Percentiles rank a stretch among this genome's conserved stretches.
Evolutionary conservation across 331 rosid species (phyloP).

Genomic region (Acacia concinna): DNA sequence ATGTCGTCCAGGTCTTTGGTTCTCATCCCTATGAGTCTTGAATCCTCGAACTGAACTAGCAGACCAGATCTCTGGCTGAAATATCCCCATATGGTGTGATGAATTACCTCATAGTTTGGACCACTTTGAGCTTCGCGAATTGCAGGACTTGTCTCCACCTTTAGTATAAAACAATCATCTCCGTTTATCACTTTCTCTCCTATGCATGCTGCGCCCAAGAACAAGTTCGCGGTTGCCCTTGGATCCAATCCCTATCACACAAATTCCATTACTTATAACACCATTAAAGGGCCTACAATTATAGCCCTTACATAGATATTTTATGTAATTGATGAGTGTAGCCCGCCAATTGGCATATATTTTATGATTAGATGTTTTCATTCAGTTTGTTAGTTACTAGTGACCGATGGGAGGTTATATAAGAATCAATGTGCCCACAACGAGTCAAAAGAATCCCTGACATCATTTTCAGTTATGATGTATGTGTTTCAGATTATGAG

Average conservation of each 20-base stretch:
- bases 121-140: constrained; percentile 60
- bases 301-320: not conserved
- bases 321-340: not conserved
- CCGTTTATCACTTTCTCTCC: constrained; percentile 59
- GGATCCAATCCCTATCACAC: constrained; percentile 17
- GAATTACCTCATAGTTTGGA: constrained; percentile 52
- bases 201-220: constrained; percentile 41
- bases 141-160: constrained; percentile 60
- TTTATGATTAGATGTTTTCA: too few species aligned
- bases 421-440: not conserved
- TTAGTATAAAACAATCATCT: constrained; percentile 66
- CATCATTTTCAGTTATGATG: too few species aligned
- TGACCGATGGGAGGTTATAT: not conserved
- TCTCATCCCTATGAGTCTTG: constrained; percentile 3
- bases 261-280: not conserved
- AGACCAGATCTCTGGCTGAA: constrained; percentile 20
- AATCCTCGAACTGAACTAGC: constrained; percentile 1
- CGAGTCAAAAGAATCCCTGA: not conserved
- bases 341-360: too few species aligned
- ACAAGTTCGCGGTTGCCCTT: constrained; percentile 7
- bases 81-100: constrained; percentile 72
- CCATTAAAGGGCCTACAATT: not conserved
- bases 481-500: not conserved
- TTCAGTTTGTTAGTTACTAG: too few species aligned
- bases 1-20: constrained; percentile 2